phyloP scores from a whole-genome alignment of 2,329 filamentous ascomycete genomes.

The Botrytis medusae region DNA sequence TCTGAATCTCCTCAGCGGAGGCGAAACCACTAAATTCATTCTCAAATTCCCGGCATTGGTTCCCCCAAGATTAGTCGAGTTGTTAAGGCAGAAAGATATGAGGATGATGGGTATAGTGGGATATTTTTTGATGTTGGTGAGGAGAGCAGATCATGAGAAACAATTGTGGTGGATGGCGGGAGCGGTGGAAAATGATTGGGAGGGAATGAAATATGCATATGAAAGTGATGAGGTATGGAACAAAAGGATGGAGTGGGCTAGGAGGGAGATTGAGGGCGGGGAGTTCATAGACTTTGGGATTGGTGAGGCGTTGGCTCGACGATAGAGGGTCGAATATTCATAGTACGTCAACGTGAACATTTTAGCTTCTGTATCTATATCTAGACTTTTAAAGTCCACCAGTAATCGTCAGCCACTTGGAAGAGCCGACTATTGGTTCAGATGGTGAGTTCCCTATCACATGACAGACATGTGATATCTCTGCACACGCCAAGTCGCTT shows the following conservation, averaged over 20 bases:
- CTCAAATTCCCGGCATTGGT: constrained; percentile 7
- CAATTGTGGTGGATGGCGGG: constrained; percentile 14
- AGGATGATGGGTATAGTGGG: constrained; percentile 4
- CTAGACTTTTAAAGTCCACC: too few relatives aligned
- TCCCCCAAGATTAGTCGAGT: not conserved
- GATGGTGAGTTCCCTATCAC: too few relatives aligned
- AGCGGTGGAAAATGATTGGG: constrained; percentile 1
- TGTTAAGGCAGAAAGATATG: constrained; percentile 2
- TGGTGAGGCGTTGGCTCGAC: not conserved
- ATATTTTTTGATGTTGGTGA: constrained; percentile 18
- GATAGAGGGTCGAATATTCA: not conserved
- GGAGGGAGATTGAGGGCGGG: constrained; percentile 5
- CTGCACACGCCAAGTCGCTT: too few relatives aligned
- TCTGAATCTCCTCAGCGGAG: not conserved
- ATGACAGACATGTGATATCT: too few relatives aligned
- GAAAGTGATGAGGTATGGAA: not conserved
- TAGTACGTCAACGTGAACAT: too few relatives aligned
- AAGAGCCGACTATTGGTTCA: too few relatives aligned
- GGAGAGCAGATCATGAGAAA: not conserved
- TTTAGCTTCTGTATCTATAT: too few relatives aligned
- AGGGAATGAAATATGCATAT: not conserved
- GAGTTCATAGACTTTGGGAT: not conserved
- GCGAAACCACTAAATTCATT: not conserved
- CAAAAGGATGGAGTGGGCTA: constrained; percentile 5
- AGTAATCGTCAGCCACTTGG: too few relatives aligned